Conservation (phyloP, 306 rosid species). For the Canavalia gladiata region DNA sequence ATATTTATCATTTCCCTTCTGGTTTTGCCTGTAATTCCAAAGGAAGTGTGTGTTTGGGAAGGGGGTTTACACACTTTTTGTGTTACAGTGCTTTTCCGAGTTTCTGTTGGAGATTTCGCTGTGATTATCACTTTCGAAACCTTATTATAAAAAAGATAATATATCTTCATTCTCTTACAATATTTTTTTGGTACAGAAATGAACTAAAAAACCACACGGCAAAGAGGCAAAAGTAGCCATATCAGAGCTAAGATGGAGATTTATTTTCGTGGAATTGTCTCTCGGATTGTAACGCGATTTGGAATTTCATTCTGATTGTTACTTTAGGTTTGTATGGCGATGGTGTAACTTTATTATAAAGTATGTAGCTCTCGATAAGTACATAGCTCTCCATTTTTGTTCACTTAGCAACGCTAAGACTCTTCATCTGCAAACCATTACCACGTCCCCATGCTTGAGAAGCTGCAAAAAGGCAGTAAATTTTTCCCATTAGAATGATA, state of each 20-base stretch:
- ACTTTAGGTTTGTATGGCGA: neutral
- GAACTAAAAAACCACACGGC: too few relatives aligned
- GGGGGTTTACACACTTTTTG: too few relatives aligned
- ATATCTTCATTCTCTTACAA: too few relatives aligned
- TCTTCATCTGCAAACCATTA: neutral
- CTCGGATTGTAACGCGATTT: neutral
- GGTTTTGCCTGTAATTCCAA: too few relatives aligned
- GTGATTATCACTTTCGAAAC: too few relatives aligned
- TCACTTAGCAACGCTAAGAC: slow-evolving; percentile 6
- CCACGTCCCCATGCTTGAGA: slow-evolving; percentile 18
- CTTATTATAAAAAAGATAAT: too few relatives aligned
- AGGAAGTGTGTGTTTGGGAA: too few relatives aligned
- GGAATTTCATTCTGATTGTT: slow-evolving; percentile 3
- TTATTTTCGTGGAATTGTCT: slow-evolving; percentile 15
- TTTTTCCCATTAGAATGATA: neutral
- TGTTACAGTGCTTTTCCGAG: too few relatives aligned
- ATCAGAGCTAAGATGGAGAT: neutral
- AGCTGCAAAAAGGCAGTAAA: slow-evolving; percentile 30
- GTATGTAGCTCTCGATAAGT: neutral
- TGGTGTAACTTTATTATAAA: slow-evolving; percentile 29
- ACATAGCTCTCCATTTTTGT: neutral
- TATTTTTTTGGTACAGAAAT: too few relatives aligned
- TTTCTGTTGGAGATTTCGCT: too few relatives aligned
- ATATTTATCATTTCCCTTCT: too few relatives aligned
- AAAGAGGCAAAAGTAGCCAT: slow-evolving; percentile 12